Evolutionary conservation across 1,284 basidiomycete genomes (phyloP), one percentile per base, ranked within the genome.

Genomic region (Ustilago bromivora): DNA sequence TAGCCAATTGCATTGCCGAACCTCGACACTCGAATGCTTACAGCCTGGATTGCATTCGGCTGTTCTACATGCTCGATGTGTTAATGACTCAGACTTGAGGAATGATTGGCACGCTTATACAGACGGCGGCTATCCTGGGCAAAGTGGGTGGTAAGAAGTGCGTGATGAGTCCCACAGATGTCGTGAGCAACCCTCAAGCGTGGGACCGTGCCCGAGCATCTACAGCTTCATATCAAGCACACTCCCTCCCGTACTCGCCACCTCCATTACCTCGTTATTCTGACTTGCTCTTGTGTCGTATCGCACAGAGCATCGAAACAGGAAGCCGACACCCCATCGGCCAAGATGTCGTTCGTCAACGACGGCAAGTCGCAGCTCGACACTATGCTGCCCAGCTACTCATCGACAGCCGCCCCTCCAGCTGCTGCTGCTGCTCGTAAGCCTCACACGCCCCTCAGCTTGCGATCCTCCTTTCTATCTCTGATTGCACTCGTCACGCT

Each of bases 351-450:
- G 52, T 55, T 32, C 8, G 32, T 38, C 57, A 36, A 13, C 34
- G 31, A 47, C 38, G 49, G 41, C 65, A 72, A 72, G 53, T 61
- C 59, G 43, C 47, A 56, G 17, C 43, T 23, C n/a, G 43, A 46
- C 43, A 47, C 52, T 19, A 56, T 59, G 57, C 57, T 72, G 54
- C 70, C 70, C 19, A 67, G 64, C 65, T 67, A 72, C 36, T 38
- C 43, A 8, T 46, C 61, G 13, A 23, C 34, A 19, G 17, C 52
- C 34, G 17, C 7, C 46, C 9, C 46, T 17, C 35, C 57, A 3
- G 43, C 57, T 49, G 1, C 61, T 46, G 47, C 53, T 28, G 31
- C 47, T n/a, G 34, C 17, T 47, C 65, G 70, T 51, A 65, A 62
- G 58, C 56, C 57, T 17, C 58, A 66, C 28, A n/a, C 31, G 1